Percentiles rank a stretch among this genome's conserved stretches.
Evolutionary conservation across 208 protist species (phyloP).

Genomic region (Lotmaria passim): DNA sequence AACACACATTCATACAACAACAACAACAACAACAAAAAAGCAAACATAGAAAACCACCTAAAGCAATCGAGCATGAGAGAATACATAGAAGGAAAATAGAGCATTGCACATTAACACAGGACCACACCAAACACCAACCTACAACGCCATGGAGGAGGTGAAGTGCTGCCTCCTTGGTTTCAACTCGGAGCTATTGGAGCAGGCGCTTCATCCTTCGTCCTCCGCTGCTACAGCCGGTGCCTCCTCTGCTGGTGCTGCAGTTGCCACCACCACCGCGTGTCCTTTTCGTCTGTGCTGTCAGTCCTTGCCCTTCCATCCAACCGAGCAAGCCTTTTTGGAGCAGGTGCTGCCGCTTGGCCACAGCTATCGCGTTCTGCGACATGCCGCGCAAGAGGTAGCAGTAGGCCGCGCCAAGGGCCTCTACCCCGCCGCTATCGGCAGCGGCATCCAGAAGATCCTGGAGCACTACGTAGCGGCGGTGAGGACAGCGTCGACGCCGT

Average conservation of each 20-base stretch:
- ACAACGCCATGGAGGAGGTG: conserved; percentile 92
- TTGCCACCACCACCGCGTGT: neutral
- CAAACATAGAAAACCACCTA: neutral
- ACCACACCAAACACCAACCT: no score
- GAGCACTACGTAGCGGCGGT: conserved; percentile 64
- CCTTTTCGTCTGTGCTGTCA: conserved; percentile 21
- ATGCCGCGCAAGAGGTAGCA: conserved; percentile 40
- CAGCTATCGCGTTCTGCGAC: conserved; percentile 47
- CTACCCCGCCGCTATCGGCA: conserved; percentile 64
- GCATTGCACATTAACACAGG: no score
- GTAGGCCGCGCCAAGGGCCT: conserved; percentile 58
- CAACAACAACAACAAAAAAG: neutral
- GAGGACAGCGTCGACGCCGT: conserved; percentile 34
- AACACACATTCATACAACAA: conserved; percentile 5
- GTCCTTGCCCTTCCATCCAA: conserved; percentile 59
- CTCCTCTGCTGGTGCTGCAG: neutral
- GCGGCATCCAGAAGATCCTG: conserved; percentile 49
- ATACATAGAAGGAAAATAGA: no score
- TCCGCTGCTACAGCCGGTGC: neutral
- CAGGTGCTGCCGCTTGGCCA: conserved; percentile 61
- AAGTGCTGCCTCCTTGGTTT: conserved; percentile 83
- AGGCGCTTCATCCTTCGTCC: conserved; percentile 6
- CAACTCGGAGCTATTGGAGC: conserved; percentile 49
- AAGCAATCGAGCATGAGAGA: neutral
- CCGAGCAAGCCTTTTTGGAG: conserved; percentile 60